These are phyloP conservation scores for Scheffersomyces lignicola DNA, from an alignment of 1,139 yeast genomes.

Conservation along the genomic window DNA sequence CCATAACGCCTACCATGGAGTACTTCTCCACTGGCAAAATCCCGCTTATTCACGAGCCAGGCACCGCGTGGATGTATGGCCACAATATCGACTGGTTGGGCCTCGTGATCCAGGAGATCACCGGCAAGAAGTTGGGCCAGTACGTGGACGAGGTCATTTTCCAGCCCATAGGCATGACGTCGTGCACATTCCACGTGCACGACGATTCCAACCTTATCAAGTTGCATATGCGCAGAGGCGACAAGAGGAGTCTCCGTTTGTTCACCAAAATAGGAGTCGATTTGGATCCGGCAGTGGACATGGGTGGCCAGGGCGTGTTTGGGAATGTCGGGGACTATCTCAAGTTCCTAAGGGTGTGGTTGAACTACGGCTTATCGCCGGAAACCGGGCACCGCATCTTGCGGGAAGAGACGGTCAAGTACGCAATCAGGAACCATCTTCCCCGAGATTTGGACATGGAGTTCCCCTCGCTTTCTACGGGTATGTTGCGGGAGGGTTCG, in stretches of 20 bases:
- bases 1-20: slow-evolving; percentile 24
- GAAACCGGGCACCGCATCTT: slow-evolving; percentile 37
- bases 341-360: slow-evolving; percentile 45
- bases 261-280: slow-evolving; percentile 17
- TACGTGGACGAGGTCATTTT: slow-evolving; percentile 41
- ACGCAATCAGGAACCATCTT: slow-evolving; percentile 35
- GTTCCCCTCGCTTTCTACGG: slow-evolving; percentile 15
- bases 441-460: slow-evolving; percentile 25
- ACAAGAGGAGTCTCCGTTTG: slow-evolving; percentile 16
- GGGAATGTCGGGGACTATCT: slow-evolving; percentile 45
- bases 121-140: slow-evolving; percentile 44
- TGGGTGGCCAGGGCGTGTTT: slow-evolving; percentile 53
- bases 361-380: slow-evolving; percentile 44
- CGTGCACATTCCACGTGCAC: slow-evolving; percentile 36
- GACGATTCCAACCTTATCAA: slow-evolving; percentile 24
- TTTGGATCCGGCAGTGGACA: slow-evolving; percentile 34
- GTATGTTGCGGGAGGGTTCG: slow-evolving; percentile 14
- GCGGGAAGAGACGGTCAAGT: slow-evolving; percentile 27
- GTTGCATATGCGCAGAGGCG: slow-evolving; percentile 23
- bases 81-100: slow-evolving; percentile 57
- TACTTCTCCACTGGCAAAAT: slow-evolving; percentile 28
- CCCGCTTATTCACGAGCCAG: slow-evolving; percentile 56
- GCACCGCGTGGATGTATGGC: slow-evolving; percentile 53
- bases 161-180: slow-evolving; percentile 43
- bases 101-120: slow-evolving; percentile 39